phyloP scores from a whole-genome alignment of 495 filamentous ascomycete genomes.

The Aspergillus haitiensis region DNA sequence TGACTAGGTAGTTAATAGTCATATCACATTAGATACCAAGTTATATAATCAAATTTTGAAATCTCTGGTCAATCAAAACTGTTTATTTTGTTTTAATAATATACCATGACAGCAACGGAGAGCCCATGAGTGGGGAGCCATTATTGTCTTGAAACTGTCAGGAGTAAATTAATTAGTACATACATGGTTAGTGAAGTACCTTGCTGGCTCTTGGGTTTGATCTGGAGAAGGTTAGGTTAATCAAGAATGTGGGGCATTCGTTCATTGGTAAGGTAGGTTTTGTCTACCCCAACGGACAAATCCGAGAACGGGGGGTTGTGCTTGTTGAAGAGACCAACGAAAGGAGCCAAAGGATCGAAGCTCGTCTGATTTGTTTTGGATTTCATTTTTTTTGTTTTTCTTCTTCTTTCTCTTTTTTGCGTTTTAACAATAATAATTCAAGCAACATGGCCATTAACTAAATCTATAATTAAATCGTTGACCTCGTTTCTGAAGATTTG shows the following conservation, averaged over 20 bases:
- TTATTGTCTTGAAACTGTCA: background rate
- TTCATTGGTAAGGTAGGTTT: no score
- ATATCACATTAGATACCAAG: no score
- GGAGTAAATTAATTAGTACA: background rate
- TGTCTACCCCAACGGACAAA: background rate
- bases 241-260: constrained; percentile 5
- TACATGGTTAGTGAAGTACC: background rate
- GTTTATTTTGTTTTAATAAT: background rate
- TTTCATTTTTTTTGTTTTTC: background rate
- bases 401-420: background rate
- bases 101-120: background rate
- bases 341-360: no score
- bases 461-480: no score
- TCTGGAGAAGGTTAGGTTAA: constrained; percentile 10
- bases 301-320: background rate
- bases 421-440: no score
- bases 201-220: background rate
- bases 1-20: no score
- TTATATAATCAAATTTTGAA: background rate
- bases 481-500: background rate
- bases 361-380: no score
- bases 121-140: background rate
- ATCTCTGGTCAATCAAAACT: background rate
- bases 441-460: no score
- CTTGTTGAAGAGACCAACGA: background rate